Conservation (phyloP, 2,329 filamentous ascomycete genomes). For the Zymoseptoria passerinii region DNA sequence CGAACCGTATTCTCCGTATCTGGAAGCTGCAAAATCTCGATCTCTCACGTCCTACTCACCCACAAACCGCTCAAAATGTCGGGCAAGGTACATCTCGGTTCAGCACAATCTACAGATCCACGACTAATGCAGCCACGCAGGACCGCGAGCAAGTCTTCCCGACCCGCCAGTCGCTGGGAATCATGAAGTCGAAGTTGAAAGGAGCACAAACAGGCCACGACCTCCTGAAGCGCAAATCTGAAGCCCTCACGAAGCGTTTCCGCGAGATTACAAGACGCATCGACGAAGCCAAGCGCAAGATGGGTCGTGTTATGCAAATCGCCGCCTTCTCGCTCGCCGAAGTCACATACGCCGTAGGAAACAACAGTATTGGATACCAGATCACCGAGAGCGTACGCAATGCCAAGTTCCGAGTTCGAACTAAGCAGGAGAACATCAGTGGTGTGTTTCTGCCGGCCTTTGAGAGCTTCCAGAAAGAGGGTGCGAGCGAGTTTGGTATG, state of each 20-base stretch:
- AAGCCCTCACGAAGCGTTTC: conserved; percentile 80
- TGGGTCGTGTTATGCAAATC: conserved; percentile 99
- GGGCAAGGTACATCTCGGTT: conserved; percentile 16
- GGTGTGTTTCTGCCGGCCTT: conserved; percentile 91
- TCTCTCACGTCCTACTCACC: no score
- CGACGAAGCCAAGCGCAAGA: conserved; percentile 98
- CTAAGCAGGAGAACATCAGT: conserved; percentile 97
- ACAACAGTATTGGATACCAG: conserved; percentile 83
- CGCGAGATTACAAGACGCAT: conserved; percentile 91
- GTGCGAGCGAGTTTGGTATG: conserved; percentile 85
- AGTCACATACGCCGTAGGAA: conserved; percentile 93
- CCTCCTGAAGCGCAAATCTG: conserved; percentile 93
- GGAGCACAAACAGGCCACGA: conserved; percentile 71
- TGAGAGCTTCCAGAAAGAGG: conserved; percentile 81
- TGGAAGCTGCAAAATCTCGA: no score
- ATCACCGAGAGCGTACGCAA: conserved; percentile 92
- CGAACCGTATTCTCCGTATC: no score
- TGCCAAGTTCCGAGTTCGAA: conserved; percentile 84
- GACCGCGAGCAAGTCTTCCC: conserved; percentile 95
- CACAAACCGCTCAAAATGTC: conserved; percentile 16
- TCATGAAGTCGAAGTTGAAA: conserved; percentile 98
- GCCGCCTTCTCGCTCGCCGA: conserved; percentile 95
- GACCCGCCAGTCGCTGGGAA: conserved; percentile 87
- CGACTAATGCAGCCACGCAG: conserved; percentile 38
- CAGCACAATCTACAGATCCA: neutral